Evolutionary conservation across 768 basidiomycete genomes (phyloP), one percentile per base, ranked within the genome.

Genomic region (Suillus hirtellus): DNA sequence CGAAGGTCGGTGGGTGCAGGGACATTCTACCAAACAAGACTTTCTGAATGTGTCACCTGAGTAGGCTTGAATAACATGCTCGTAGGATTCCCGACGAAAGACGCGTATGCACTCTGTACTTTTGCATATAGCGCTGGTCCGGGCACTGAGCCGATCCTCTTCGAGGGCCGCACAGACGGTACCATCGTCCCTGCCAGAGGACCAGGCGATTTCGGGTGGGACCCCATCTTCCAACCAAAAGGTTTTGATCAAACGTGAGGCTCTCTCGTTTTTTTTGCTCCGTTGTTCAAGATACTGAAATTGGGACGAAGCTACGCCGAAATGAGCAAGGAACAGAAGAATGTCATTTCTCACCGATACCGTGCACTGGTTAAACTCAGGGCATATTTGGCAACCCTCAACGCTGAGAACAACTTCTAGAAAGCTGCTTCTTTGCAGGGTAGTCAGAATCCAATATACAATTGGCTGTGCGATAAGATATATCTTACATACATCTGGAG

Each of bases 71-170:
- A 97, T 73, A 88, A 81, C 55, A 78, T 99, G 71, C 84, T 99
- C 17, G 83, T 77, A 10, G 86, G 86, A 24, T 98, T 98, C 71
- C 77, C 82, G 0, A 90, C 86, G 1, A 91, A 84, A 63, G 85
- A 82, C 14, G 97, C 97, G 0, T 90, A 89, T 70, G 96, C 96
- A 0, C 80, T 98, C 8, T 99, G 96, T 77, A 99, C 97, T 2
- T 99, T 99, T 69, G 96, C 96, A 7, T 99, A 97, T 73, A 91
- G 90, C 44, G 80, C 89, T 0, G 94, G 95, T 0, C 94, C 95
- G 31, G 88, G 86, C 72, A 69, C 84, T 2, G 89, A 93, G 63
- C 93, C 94, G 0, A 78, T 95, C 55, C 75, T 92, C 10, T 92
- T 92, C 62, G 96, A 97, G 70, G 96, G 96, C 0, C 81, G 85